Evolutionary conservation across 2,329 filamentous ascomycete species (phyloP), one percentile per base, ranked within the genome.

Genomic region (Neonectria hederae): DNA sequence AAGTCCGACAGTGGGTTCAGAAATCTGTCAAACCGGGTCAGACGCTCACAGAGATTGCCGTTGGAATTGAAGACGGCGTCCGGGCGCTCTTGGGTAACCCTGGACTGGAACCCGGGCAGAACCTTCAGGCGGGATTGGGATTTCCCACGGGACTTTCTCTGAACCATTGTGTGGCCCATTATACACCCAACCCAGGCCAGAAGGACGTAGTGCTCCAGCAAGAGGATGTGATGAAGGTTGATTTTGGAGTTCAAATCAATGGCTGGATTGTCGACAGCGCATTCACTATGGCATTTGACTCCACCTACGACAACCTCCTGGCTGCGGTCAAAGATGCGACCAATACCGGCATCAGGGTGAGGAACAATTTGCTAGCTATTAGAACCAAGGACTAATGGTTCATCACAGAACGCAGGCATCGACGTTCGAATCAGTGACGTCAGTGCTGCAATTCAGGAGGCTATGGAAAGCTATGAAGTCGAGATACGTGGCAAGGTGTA

Each of bases 391-490:
- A 13, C 60, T 73, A 14, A 75, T 54, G 3, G 0, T 2, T 8
- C 14, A 17, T 2, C 9, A 7, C 5, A 75, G 73, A 60, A 69
- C 2, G 92, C 94, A 17, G 94, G 94, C 65, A 96, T 97, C 72
- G 94, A 97, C 75, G 93, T 93, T 35, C 89, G 94, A 55, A 89
- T 97, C 76, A 89, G 90, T 67, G 92, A 96, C 67, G 90, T 97
- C 65, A 92, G 93, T 62, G 91, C 87, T 3, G 87, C 86, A 1
- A 94, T 97, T 66, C 93, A 97, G 78, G 93, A 97, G 78, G 86
- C 90, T 45, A 97, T 97, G 93, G 93, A 97, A 80, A 94, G 91
- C 79, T 95, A 96, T 78, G 93, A 97, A 79, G 87, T 94, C 55
- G 92, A 94, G 77, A 87, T 96, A 66, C 86, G 89, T 74, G 92